Conservation (phyloP, 2,329 filamentous ascomycete genomes). For the Ceratocystis ficicola region DNA sequence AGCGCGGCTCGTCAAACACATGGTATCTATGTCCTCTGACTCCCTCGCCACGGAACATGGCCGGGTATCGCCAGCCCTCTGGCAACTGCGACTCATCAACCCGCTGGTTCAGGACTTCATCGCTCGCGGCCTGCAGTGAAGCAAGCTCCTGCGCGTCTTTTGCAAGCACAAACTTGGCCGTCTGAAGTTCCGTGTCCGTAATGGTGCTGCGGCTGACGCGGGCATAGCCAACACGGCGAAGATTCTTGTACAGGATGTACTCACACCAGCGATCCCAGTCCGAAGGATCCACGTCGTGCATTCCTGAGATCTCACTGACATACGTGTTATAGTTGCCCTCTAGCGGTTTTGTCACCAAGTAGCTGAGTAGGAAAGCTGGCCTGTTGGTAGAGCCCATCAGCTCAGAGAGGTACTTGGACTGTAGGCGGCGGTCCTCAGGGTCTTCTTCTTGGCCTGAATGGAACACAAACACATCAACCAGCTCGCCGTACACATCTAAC, state of each 20-base stretch:
- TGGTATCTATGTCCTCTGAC: slow-evolving; percentile 86
- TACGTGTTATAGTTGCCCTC: slow-evolving; percentile 97
- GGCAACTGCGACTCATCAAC: slow-evolving; percentile 64
- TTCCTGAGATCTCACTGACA: slow-evolving; percentile 72
- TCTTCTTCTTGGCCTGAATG: slow-evolving; percentile 98
- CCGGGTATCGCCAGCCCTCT: slow-evolving; percentile 69
- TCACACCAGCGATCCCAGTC: slow-evolving; percentile 99
- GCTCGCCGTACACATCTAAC: slow-evolving; percentile 76
- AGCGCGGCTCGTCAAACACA: slow-evolving; percentile 85
- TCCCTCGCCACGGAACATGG: slow-evolving; percentile 70
- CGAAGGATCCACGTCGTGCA: slow-evolving; percentile 84
- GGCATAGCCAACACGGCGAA: slow-evolving; percentile 79
- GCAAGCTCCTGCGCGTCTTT: slow-evolving; percentile 44
- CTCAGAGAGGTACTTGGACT: slow-evolving; percentile 72
- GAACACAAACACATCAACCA: slow-evolving; percentile 93
- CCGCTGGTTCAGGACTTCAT: slow-evolving; percentile 44
- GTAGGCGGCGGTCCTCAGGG: slow-evolving; percentile 74
- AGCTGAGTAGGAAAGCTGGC: slow-evolving; percentile 75
- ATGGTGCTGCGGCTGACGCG: slow-evolving; percentile 80
- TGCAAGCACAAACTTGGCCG: slow-evolving; percentile 86
- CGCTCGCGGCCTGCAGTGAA: slow-evolving; percentile 32
- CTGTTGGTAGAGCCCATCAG: slow-evolving; percentile 75
- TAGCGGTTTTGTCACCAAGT: slow-evolving; percentile 80
- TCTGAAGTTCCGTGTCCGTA: slow-evolving; percentile 93
- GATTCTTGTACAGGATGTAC: slow-evolving; percentile 88